A percentile compares a stretch with the other conserved stretches of the same genome.
Evolutionary conservation across 495 filamentous ascomycete species (phyloP).

Genomic region (Daldinia vernicosa): DNA sequence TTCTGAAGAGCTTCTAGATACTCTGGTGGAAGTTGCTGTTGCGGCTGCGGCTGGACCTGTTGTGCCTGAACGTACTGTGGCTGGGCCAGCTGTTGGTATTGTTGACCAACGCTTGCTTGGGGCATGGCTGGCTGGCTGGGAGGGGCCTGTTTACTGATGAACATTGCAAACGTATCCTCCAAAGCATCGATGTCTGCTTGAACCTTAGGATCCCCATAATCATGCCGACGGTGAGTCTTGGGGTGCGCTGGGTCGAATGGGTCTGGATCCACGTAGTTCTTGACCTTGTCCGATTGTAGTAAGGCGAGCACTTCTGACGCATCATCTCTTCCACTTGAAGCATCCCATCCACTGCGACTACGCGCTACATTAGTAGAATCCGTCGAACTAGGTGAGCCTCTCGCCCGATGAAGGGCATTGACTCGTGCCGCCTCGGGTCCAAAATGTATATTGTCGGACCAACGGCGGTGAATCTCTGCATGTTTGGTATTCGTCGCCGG

Average conservation of each 20-base stretch:
- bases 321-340: background rate
- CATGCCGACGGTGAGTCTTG: slow-evolving; percentile 43
- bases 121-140: slow-evolving; percentile 46
- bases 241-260: slow-evolving; percentile 43
- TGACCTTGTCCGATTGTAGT: slow-evolving; percentile 48
- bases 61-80: slow-evolving; percentile 22
- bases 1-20: slow-evolving; percentile 36
- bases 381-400: background rate
- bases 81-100: slow-evolving; percentile 13
- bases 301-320: slow-evolving; percentile 36
- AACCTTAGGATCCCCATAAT: slow-evolving; percentile 47
- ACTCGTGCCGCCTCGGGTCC: slow-evolving; percentile 28
- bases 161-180: slow-evolving; percentile 41
- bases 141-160: slow-evolving; percentile 47
- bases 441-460: slow-evolving; percentile 30
- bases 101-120: background rate
- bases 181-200: slow-evolving; percentile 45
- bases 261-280: slow-evolving; percentile 46
- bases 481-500: slow-evolving; percentile 31
- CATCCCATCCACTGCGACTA: slow-evolving; percentile 22
- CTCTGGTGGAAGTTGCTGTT: slow-evolving; percentile 1
- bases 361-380: background rate
- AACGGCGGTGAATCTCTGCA: slow-evolving; percentile 49
- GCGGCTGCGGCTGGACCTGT: slow-evolving; percentile 43
- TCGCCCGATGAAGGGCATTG: slow-evolving; percentile 36